Conservation (phyloP, 2,329 filamentous ascomycete genomes). For the Exutisphaerella laricina region DNA sequence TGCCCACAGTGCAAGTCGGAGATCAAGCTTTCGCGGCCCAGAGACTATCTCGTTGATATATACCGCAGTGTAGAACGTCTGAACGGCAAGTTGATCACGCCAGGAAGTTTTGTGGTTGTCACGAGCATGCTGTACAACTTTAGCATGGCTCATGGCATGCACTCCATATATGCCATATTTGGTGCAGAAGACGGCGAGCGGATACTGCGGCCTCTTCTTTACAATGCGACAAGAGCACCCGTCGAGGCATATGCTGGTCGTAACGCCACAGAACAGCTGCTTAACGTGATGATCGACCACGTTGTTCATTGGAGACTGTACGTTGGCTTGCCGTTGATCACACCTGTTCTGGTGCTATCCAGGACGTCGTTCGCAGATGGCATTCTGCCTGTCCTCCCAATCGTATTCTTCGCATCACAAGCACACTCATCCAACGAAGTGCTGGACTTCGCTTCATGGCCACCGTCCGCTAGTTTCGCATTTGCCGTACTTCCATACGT, state of each 20-base stretch:
- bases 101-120: slow-evolving; percentile 55
- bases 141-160: slow-evolving; percentile 48
- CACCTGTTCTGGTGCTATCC: slow-evolving; percentile 61
- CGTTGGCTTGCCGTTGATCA: slow-evolving; percentile 62
- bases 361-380: slow-evolving; percentile 59
- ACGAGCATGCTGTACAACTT: slow-evolving; percentile 32
- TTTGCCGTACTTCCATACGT: slow-evolving; percentile 63
- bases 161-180: slow-evolving; percentile 61
- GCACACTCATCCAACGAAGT: slow-evolving; percentile 39
- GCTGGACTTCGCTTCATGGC: slow-evolving; percentile 56
- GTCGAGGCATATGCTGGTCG: slow-evolving; percentile 21
- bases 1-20: slow-evolving; percentile 87
- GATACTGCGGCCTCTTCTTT: slow-evolving; percentile 45
- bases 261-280: slow-evolving; percentile 12
- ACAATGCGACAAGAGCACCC: slow-evolving; percentile 19
- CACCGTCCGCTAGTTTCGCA: slow-evolving; percentile 60
- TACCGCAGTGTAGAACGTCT: slow-evolving; percentile 54
- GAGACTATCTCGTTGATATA: slow-evolving; percentile 64
- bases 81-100: slow-evolving; percentile 57
- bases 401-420: slow-evolving; percentile 56
- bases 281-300: slow-evolving; percentile 23
- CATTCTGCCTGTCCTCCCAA: slow-evolving; percentile 57
- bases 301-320: slow-evolving; percentile 48
- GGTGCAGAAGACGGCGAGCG: slow-evolving; percentile 55
- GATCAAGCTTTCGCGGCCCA: slow-evolving; percentile 70